Base-by-base conservation (phyloP, 345 rosid species). In the Syzygium grande region DNA sequence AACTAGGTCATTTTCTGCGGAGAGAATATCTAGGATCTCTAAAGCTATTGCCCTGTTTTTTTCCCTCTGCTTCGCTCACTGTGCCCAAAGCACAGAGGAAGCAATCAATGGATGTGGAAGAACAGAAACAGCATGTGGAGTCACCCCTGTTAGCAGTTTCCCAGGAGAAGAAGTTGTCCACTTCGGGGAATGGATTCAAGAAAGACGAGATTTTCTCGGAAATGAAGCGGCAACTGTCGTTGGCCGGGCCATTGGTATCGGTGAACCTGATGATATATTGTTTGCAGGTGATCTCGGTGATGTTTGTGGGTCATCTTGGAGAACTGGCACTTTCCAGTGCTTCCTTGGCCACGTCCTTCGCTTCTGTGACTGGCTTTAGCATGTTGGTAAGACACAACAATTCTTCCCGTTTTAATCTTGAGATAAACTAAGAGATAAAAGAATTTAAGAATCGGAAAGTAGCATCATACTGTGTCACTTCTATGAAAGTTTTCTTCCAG, bases 361-460 rank as follows among this genome's bases (percentile, higher is more conserved):
- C 93, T 89, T 91, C 92, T 0, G 93, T 93, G 43, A 90, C 94
- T 13, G 92, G 94, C 29, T 93, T 93, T 89, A 87, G 89, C 84
- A 89, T 93, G 85, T 63, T 92, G 90, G 95, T 93, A 38, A 84
- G 54, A 85, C n/a, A 25, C 11, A 4, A 30, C 43, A 68, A 8
- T 68, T 68, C 79, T 68, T 68, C 79, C 79, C 6, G 38, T 63
- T 29, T 63, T 14, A 63, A 29, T 29, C 41, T 63, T 29, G 77
- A 63, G 77, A 29, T 16, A 16, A 68, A 73, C n/a, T n/a, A n/a
- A 73, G 80, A 34, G 46, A 30, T 30, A 43, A 65, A 30, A 68
- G 46, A 34, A 10, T 30, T 30, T 30, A 17, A 68, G 43, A 30
- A 68, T 16, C 17, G 25, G 4, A 38, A 34, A 34, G 49, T 73